These are phyloP conservation scores for Neurospora sp. DNA, from an alignment of 495 filamentous ascomycete genomes.

Conservation along the genomic window DNA sequence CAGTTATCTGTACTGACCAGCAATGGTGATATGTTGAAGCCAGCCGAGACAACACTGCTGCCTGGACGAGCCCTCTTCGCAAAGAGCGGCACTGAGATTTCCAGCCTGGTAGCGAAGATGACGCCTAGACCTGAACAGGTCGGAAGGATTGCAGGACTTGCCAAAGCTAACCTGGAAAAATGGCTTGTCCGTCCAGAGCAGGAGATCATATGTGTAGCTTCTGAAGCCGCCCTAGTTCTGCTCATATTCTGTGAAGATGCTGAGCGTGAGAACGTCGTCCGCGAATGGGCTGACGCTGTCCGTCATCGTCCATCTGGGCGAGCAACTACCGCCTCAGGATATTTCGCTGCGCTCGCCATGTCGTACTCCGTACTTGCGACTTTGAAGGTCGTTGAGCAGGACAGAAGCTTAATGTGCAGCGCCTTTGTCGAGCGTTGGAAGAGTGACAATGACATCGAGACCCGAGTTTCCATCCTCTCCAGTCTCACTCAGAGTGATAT, in stretches of 20 bases:
- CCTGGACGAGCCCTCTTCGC: slow-evolving; percentile 11
- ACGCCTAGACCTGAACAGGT: slow-evolving; percentile 1
- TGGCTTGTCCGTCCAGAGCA: slow-evolving; percentile 34
- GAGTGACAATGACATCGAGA: slow-evolving; percentile 41
- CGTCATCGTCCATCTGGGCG: slow-evolving; percentile 16
- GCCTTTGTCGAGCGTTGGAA: slow-evolving; percentile 32
- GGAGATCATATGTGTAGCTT: slow-evolving; percentile 32
- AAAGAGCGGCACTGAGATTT: slow-evolving; percentile 7
- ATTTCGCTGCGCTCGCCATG: slow-evolving; percentile 33
- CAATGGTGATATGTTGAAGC: neutral
- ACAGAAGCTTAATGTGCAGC: slow-evolving; percentile 14
- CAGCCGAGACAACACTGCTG: slow-evolving; percentile 3
- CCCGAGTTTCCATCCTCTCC: slow-evolving; percentile 48
- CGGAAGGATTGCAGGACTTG: slow-evolving; percentile 13
- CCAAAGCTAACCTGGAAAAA: slow-evolving; percentile 18
- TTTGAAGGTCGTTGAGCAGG: slow-evolving; percentile 5
- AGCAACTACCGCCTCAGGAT: slow-evolving; percentile 15
- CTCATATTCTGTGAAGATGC: slow-evolving; percentile 24
- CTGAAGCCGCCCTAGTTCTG: slow-evolving; percentile 31
- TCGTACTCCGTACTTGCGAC: slow-evolving; percentile 22
- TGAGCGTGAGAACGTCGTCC: slow-evolving; percentile 23
- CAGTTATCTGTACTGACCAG: slow-evolving; percentile 13
- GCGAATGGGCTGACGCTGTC: slow-evolving; percentile 28
- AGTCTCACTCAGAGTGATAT: slow-evolving; percentile 42
- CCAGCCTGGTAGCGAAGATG: slow-evolving; percentile 8